Evolutionary conservation across 148 eudicot genomes (phyloP).

Genomic region (Spergularia bocconei): DNA sequence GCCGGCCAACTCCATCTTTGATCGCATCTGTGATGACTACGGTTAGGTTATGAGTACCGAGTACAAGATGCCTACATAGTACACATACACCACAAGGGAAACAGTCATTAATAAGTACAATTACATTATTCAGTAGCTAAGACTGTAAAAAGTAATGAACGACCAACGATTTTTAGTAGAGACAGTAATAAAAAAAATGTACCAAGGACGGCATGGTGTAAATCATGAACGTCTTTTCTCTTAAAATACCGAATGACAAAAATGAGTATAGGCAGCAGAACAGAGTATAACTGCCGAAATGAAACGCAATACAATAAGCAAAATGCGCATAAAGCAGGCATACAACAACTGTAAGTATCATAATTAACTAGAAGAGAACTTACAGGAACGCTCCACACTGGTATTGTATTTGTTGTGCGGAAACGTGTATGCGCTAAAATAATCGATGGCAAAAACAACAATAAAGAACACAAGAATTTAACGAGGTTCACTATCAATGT

Average conservation of each 20-base stretch:
- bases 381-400: constrained; percentile 85
- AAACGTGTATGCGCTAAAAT: too few relatives aligned
- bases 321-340: too few relatives aligned
- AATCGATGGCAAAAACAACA: too few relatives aligned
- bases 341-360: neutral
- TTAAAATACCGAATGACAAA: constrained; percentile 48
- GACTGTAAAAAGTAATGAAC: neutral
- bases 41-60: constrained; percentile 62
- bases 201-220: constrained; percentile 78
- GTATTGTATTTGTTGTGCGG: constrained; percentile 58
- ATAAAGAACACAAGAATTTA: too few relatives aligned
- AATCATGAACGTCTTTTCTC: constrained; percentile 67
- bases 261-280: constrained; percentile 56
- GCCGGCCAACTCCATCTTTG: constrained; percentile 87
- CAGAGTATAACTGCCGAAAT: constrained; percentile 47
- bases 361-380: constrained; percentile 7
- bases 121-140: neutral
- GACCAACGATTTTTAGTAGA: neutral
- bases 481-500: too few relatives aligned
- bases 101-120: too few relatives aligned
- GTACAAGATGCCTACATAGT: constrained; percentile 57
- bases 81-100: too few relatives aligned
- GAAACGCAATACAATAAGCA: neutral
- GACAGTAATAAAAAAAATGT: neutral
- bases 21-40: constrained; percentile 80